phyloP scores from a whole-genome alignment of 352 stramenopile species.

The Phytophthora fragariaefolia region DNA sequence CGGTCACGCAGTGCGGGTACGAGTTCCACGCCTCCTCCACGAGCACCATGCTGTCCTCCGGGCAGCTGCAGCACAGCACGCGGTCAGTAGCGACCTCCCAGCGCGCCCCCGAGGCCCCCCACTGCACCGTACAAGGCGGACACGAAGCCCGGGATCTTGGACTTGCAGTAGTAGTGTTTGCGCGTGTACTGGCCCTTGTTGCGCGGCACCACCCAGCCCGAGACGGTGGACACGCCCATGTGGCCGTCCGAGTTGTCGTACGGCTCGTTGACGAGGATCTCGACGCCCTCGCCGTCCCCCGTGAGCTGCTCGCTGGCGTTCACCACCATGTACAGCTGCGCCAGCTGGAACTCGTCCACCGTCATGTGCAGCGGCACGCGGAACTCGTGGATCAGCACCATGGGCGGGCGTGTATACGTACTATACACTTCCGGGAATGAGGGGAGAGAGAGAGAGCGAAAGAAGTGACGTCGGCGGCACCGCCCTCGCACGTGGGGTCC shows the following conservation, averaged over 20 bases:
- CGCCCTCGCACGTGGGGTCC: too few species aligned
- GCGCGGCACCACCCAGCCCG: slow-evolving; percentile 68
- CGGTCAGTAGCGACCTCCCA: too few species aligned
- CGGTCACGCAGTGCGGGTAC: slow-evolving; percentile 88
- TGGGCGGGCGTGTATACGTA: slow-evolving; percentile 26
- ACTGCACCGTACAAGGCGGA: slow-evolving; percentile 67
- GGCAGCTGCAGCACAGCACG: slow-evolving; percentile 76
- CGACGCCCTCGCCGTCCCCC: slow-evolving; percentile 83
- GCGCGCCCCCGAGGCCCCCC: too few species aligned
- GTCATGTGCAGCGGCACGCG: slow-evolving; percentile 88
- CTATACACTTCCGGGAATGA: background rate
- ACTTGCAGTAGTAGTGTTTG: slow-evolving; percentile 91
- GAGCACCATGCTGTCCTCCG: slow-evolving; percentile 87
- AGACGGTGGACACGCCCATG: slow-evolving; percentile 79
- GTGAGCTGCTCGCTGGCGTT: slow-evolving; percentile 88
- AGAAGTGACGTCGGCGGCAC: too few species aligned
- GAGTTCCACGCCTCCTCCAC: slow-evolving; percentile 89
- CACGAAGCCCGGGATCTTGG: slow-evolving; percentile 82
- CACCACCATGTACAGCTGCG: slow-evolving; percentile 89
- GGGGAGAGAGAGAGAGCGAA: too few species aligned
- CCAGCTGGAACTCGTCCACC: slow-evolving; percentile 87
- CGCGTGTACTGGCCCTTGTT: slow-evolving; percentile 90
- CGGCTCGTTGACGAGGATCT: slow-evolving; percentile 89
- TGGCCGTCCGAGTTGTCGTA: slow-evolving; percentile 87
- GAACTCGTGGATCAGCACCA: slow-evolving; percentile 90